Conservation (phyloP, 495 filamentous ascomycete species). For the Aspergillus steynii region DNA sequence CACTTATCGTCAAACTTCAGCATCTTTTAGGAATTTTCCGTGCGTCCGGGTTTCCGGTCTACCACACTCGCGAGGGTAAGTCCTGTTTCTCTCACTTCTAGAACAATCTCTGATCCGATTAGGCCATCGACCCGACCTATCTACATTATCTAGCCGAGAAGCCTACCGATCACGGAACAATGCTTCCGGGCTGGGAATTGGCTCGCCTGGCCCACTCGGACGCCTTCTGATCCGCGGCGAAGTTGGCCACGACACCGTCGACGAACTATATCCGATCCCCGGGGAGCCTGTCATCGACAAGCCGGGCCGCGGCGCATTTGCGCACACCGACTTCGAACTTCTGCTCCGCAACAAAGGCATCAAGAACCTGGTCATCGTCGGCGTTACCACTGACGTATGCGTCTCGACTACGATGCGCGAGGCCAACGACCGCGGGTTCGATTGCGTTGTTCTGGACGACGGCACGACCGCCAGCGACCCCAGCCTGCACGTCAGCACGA, state of each 20-base stretch:
- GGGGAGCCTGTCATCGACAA: constrained; percentile 68
- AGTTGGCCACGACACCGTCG: constrained; percentile 60
- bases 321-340: constrained; percentile 63
- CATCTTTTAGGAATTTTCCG: constrained; percentile 60
- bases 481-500: constrained; percentile 47
- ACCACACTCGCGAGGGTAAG: constrained; percentile 64
- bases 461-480: constrained; percentile 52
- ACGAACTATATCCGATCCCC: constrained; percentile 56
- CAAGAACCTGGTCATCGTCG: constrained; percentile 64
- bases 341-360: constrained; percentile 61
- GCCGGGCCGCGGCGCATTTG: constrained; percentile 66
- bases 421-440: constrained; percentile 72
- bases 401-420: constrained; percentile 70
- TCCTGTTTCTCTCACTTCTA: neutral
- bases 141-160: constrained; percentile 59
- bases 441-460: constrained; percentile 61
- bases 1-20: constrained; percentile 56
- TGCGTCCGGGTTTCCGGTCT: constrained; percentile 58
- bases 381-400: constrained; percentile 71
- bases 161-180: constrained; percentile 55
- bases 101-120: neutral
- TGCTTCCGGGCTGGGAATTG: constrained; percentile 55
- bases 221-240: constrained; percentile 66
- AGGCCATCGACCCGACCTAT: constrained; percentile 64
- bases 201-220: constrained; percentile 61